phyloP scores from a whole-genome alignment of 2,329 filamentous ascomycete species.

The Reticulascus tulasneorum region DNA sequence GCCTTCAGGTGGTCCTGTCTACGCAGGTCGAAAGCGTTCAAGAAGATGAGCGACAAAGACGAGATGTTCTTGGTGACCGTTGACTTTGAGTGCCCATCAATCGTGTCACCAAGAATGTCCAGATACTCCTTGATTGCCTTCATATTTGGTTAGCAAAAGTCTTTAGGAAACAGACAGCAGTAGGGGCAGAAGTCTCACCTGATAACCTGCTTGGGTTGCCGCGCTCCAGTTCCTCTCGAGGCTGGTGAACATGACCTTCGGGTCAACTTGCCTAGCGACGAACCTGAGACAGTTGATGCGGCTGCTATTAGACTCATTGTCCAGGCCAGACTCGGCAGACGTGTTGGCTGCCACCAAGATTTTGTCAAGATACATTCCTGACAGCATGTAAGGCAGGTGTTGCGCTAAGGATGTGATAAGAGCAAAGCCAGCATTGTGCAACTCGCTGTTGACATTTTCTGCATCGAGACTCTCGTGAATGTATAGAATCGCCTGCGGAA shows the following conservation, averaged over 20 bases:
- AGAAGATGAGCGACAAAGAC: slow-evolving; percentile 62
- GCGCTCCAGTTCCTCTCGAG: slow-evolving; percentile 68
- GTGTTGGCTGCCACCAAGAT: slow-evolving; percentile 69
- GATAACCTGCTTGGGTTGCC: slow-evolving; percentile 58
- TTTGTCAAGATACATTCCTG: slow-evolving; percentile 66
- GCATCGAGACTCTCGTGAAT: slow-evolving; percentile 60
- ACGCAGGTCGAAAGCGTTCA: slow-evolving; percentile 61
- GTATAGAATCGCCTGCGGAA: slow-evolving; percentile 69
- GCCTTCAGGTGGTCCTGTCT: slow-evolving; percentile 48
- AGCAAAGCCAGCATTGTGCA: slow-evolving; percentile 80
- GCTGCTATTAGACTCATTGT: slow-evolving; percentile 59
- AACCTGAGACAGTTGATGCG: slow-evolving; percentile 68
- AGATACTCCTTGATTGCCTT: slow-evolving; percentile 67
- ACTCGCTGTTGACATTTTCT: slow-evolving; percentile 51
- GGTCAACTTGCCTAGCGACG: slow-evolving; percentile 71
- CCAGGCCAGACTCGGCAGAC: slow-evolving; percentile 60
- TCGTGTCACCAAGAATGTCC: slow-evolving; percentile 62
- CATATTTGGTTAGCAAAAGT: slow-evolving; percentile 6
- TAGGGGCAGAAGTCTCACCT: slow-evolving; percentile 51
- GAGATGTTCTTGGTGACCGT: slow-evolving; percentile 71
- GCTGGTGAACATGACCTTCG: slow-evolving; percentile 70
- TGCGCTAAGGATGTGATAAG: slow-evolving; percentile 77
- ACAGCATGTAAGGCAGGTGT: slow-evolving; percentile 86
- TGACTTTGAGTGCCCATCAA: slow-evolving; percentile 75
- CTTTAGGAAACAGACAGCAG: too few relatives aligned